Base-by-base conservation (phyloP, 352 stramenopile species). In the Phytophthora melonis region DNA sequence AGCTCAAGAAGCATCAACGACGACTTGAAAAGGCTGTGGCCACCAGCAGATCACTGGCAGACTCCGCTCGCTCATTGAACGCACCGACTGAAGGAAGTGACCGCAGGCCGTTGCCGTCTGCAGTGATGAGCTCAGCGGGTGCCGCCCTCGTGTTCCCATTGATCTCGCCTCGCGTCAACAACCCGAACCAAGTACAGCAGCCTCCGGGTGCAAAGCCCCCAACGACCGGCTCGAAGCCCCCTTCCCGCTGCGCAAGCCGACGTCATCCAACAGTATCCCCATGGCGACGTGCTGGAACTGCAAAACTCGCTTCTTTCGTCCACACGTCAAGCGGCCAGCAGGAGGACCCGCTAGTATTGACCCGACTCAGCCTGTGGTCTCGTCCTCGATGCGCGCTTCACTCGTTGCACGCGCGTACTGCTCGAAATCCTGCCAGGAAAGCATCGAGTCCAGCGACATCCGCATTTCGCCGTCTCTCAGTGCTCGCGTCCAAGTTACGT, bases 261-360 rank as follows among this genome's bases (percentile, higher is more conserved):
- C 66, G 3, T 65, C 71, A 18, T 64, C 63, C 39, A 70, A 64
- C 9, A 80, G 80, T n/a, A 69, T 80, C 23, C 82, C 72, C 30
- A 69, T 89, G 55, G 75, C 64, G 18, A 90, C 82, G 8, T 93
- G 84, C 52, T 93, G 86, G 86, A 90, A 87, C 66, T 93, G 86
- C 58, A 85, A 86, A 23, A 56, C 77, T 10, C 75, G 83, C 8
- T 93, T 91, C 47, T 77, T 83, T 25, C 81, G 84, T 14, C 65
- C 78, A 4, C 68, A 78, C 23, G 23, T 36, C 14, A 82, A 68
- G 36, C 66, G 53, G 32, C 57, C 66, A 55, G 23, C 32, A 0
- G 32, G 23, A 66, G 25, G 34, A 36, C n/a, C 18, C n/a, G 58
- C 47, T 50, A 41, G 25, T 18, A 30, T 41, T 25, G 50, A 60